phyloP scores from a whole-genome alignment of 805 yeast genomes.

The Starmerella asiatica region DNA sequence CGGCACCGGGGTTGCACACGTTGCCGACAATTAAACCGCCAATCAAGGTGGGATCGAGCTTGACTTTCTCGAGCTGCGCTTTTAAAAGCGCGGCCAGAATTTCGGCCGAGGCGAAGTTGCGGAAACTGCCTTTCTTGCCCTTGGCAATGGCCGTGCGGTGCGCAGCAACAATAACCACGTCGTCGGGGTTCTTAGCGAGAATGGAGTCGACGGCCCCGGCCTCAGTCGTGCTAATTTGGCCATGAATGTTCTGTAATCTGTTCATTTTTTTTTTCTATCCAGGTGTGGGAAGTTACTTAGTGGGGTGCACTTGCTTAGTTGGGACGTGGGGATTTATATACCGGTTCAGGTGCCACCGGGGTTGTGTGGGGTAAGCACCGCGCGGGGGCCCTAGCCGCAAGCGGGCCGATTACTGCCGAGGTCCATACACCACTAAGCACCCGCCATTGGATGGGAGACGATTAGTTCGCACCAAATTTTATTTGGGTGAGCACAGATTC shows the following conservation, averaged over 20 bases:
- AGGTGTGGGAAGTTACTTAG: background rate
- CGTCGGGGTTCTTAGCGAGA: conserved; percentile 56
- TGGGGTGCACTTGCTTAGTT: background rate
- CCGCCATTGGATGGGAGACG: too few relatives aligned
- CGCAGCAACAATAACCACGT: conserved; percentile 82
- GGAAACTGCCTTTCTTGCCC: conserved; percentile 78
- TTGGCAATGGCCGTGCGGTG: conserved; percentile 81
- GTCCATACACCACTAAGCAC: too few relatives aligned
- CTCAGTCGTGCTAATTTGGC: conserved; percentile 25
- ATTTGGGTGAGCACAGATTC: too few relatives aligned
- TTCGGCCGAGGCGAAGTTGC: conserved; percentile 71
- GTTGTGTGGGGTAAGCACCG: conserved; percentile 1
- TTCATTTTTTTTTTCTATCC: conserved; percentile 23
- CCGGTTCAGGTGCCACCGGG: background rate
- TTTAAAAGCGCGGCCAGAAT: conserved; percentile 51
- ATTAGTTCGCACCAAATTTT: too few relatives aligned
- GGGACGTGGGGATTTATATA: background rate
- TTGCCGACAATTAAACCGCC: conserved; percentile 87
- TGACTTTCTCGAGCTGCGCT: conserved; percentile 43
- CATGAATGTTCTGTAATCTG: conserved; percentile 24
- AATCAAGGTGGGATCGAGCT: conserved; percentile 42
- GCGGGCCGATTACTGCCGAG: too few relatives aligned
- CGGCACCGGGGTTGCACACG: conserved; percentile 84
- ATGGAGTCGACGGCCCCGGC: conserved; percentile 28
- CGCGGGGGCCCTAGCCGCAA: too few relatives aligned